Percentiles rank a stretch among this genome's conserved stretches.
Conservation (phyloP, 73 alveolate species). For the Tetrahymena borealis region DNA sequence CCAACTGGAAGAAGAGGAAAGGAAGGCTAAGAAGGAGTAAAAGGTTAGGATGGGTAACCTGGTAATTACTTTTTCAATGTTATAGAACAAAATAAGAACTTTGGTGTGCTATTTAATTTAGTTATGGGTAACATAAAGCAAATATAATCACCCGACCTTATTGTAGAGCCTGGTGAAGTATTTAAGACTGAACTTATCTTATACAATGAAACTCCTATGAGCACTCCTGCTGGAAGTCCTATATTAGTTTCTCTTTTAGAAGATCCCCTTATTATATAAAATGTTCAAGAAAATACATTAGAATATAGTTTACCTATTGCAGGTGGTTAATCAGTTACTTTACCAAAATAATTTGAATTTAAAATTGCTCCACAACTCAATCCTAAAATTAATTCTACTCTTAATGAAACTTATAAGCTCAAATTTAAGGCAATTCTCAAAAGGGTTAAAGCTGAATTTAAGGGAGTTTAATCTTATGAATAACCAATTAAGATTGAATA, state of each 20-base stretch:
- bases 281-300: not conserved
- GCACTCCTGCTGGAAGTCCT: not conserved
- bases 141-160: not conserved
- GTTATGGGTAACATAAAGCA: not conserved
- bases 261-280: not conserved
- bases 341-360: not conserved
- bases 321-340: not conserved
- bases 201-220: not conserved
- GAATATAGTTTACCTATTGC: not conserved
- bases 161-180: not conserved
- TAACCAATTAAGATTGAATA: not conserved
- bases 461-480: not conserved
- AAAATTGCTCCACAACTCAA: not conserved
- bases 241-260: not conserved
- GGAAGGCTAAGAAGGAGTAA: not conserved
- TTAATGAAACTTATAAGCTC: not conserved
- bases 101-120: not conserved
- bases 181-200: not conserved
- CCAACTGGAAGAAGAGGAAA: not conserved
- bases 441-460: not conserved
- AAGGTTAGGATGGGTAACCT: not conserved
- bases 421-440: not conserved
- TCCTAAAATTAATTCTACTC: not conserved
- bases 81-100: not conserved
- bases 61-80: not conserved